Base-by-base conservation (phyloP, 345 rosid genomes). In the Gossypium australe region DNA sequence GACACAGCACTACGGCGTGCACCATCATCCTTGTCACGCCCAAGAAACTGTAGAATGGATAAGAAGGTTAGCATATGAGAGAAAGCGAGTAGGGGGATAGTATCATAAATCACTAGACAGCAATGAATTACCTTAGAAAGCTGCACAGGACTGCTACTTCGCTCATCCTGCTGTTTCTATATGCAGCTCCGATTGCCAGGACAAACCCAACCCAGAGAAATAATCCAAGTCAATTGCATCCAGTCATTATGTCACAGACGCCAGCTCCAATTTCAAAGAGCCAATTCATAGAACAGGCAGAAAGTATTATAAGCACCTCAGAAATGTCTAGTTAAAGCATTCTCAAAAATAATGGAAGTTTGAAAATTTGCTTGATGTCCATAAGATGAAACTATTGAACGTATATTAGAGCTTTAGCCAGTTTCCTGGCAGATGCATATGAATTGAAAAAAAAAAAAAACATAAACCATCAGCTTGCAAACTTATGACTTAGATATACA, bases 251-350 rank as follows among this genome's bases (percentile, higher is more conserved):
- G 97, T 83, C 93, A 87, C 79, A 84, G 87, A 81, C 85, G 92
- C 89, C 97, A 90, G 99, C 99, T 95, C 99, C 97, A 91, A 91
- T 84, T 88, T 85, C 91, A 71, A 86, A 91, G 97, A 90, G 97
- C 94, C 98, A 84, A 78, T 75, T 76, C 82, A 89, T 72, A 83
- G 72, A 83, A 85, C 69, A 87, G 91, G 90, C 89, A 91, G 85
- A 90, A 79, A 81, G 82, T 81, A 91, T 66, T 78, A 85, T 91
- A 82, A 85, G 97, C 83, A 87, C 78, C 93, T 84, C 84, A 76
- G 45, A 77, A 67, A n/a, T 12, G 62, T 34, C 53, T 18, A 59
- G 11, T 63, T 56, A 62, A 44, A 67, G 71, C 18, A 73, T 43
- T 9, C 34, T 62, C 16, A 80, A 72, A 76, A 41, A 68, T 8